phyloP scores from a whole-genome alignment of 73 alveolate species.

The Paramecium biaurelia region DNA sequence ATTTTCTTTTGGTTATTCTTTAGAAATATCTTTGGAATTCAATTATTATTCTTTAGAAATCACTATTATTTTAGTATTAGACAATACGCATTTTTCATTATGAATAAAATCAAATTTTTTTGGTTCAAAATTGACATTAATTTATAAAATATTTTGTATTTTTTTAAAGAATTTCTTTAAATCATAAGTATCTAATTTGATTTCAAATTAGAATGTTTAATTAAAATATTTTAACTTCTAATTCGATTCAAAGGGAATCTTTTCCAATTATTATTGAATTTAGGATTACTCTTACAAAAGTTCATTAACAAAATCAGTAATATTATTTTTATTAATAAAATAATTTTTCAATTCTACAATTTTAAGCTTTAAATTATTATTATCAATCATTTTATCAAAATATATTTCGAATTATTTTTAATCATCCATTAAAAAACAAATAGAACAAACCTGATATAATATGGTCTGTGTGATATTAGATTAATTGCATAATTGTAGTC shows the following conservation, averaged over 20 bases:
- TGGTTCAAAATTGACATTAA: neutral
- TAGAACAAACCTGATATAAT: neutral
- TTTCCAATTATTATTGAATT: neutral
- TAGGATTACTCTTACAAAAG: neutral
- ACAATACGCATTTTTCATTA: neutral
- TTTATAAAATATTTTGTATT: neutral
- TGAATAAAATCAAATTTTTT: neutral
- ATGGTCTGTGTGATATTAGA: neutral
- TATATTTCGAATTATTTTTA: neutral
- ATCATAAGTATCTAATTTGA: neutral
- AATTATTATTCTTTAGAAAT: neutral
- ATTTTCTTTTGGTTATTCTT: neutral
- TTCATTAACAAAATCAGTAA: neutral
- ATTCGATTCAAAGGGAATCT: neutral
- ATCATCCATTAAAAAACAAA: conserved; percentile 30
- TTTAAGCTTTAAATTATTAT: neutral
- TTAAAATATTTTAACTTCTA: neutral
- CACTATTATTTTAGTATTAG: neutral
- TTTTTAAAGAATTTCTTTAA: neutral
- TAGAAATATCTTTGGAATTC: neutral
- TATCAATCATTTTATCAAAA: neutral
- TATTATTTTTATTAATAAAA: neutral
- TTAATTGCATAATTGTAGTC: neutral
- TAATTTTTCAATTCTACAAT: neutral
- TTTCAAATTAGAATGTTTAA: neutral